phyloP scores from a whole-genome alignment of 371 early-diverging fungal species.

The Circinella minor region DNA sequence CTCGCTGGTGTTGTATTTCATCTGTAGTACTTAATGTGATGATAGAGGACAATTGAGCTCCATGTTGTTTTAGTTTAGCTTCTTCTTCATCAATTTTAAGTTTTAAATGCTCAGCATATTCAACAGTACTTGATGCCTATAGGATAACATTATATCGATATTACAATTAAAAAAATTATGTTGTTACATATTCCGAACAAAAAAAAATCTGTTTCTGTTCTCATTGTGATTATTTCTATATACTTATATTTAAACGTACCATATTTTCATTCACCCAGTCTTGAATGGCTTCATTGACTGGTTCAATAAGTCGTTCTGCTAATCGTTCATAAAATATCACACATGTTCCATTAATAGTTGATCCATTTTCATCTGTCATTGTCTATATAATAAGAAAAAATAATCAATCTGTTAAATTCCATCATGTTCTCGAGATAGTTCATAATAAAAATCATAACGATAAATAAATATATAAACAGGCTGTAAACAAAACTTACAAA shows the following conservation, averaged over 20 bases:
- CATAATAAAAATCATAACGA: too few relatives aligned
- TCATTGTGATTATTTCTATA: neutral
- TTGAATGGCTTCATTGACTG: constrained; percentile 54
- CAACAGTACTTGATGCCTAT: constrained; percentile 56
- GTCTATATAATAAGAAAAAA: constrained; percentile 34
- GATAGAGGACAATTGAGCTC: constrained; percentile 19
- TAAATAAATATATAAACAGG: too few relatives aligned
- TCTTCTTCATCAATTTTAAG: constrained; percentile 46
- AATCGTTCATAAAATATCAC: constrained; percentile 69
- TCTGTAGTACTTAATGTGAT: constrained; percentile 25
- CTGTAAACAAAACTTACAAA: constrained; percentile 47
- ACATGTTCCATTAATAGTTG: constrained; percentile 73
- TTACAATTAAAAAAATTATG: too few relatives aligned
- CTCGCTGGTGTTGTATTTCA: constrained; percentile 29
- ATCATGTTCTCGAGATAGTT: too few relatives aligned
- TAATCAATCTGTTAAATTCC: too few relatives aligned
- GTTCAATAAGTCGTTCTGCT: constrained; percentile 35
- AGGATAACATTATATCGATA: neutral
- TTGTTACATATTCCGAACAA: too few relatives aligned
- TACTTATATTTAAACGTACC: constrained; percentile 29
- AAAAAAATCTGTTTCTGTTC: too few relatives aligned
- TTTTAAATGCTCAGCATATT: constrained; percentile 57
- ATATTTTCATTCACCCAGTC: constrained; percentile 59
- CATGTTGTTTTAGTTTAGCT: constrained; percentile 24
- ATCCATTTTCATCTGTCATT: constrained; percentile 75